Evolutionary conservation across 768 basidiomycete genomes (phyloP).

Genomic region (Podaxis sp.): DNA sequence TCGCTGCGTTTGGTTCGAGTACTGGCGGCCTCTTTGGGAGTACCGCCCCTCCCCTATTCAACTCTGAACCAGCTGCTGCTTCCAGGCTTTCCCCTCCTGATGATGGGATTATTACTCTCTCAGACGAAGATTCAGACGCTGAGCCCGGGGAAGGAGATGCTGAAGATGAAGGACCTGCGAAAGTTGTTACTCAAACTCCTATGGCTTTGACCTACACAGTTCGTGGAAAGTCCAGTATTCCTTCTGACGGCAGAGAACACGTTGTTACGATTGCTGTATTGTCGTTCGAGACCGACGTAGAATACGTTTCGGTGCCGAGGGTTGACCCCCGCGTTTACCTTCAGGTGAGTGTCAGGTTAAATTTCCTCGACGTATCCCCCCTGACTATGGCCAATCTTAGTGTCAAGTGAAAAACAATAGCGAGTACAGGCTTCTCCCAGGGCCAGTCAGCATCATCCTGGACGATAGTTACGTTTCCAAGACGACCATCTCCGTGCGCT

Average conservation of each 20-base stretch:
- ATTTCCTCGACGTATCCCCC: not conserved
- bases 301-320: constrained; percentile 51
- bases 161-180: constrained; percentile 25
- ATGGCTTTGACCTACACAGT: constrained; percentile 53
- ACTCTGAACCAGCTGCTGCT: too few relatives aligned
- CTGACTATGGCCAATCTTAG: constrained; percentile 23
- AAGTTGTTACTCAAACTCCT: constrained; percentile 52
- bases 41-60: too few relatives aligned
- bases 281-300: constrained; percentile 44
- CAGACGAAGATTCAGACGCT: not conserved
- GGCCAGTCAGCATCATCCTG: constrained; percentile 53
- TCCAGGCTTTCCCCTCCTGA: not conserved
- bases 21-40: not conserved
- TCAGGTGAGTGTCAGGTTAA: constrained; percentile 33
- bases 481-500: constrained; percentile 43
- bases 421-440: constrained; percentile 55
- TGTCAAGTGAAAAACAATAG: constrained; percentile 57
- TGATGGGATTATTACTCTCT: not conserved
- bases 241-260: constrained; percentile 54
- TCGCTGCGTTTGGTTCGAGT: not conserved
- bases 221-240: constrained; percentile 48
- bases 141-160: not conserved
- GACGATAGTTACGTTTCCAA: constrained; percentile 60
- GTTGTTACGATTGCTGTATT: constrained; percentile 53
- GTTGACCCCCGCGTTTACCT: constrained; percentile 49